A percentile compares a stretch with the other conserved stretches of the same genome.
phyloP scores from a whole-genome alignment of 164 flowering plant species.

The Kingdonia uniflora region DNA sequence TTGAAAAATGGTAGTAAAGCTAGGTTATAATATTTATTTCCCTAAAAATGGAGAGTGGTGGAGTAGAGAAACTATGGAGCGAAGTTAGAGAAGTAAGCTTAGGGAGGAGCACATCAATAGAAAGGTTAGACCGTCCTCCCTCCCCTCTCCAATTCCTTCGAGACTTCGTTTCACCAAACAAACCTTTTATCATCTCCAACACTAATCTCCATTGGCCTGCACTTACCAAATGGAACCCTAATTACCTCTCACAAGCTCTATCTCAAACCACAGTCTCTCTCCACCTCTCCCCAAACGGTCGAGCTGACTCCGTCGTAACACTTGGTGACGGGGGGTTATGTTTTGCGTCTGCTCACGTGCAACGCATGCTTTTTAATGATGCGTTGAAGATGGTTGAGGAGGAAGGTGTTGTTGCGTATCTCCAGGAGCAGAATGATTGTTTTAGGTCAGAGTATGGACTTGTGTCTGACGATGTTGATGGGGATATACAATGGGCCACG shows the following conservation, averaged over 20 bases:
- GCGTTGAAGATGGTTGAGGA: conserved; percentile 19
- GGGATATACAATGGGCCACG: conserved; percentile 74
- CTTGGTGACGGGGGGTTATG: conserved; percentile 27
- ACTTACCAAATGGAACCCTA: conserved; percentile 30
- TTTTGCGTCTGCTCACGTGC: conserved; percentile 68
- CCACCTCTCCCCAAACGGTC: conserved; percentile 52
- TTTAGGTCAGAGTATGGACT: conserved; percentile 54
- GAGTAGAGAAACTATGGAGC: conserved; percentile 45
- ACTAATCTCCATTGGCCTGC: conserved; percentile 79
- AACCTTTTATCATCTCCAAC: conserved; percentile 78
- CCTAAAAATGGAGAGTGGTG: background rate
- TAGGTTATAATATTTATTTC: too few species aligned
- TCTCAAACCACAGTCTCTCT: conserved; percentile 30
- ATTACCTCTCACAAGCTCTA: conserved; percentile 37
- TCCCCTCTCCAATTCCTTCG: conserved; percentile 66
- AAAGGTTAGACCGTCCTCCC: conserved; percentile 51
- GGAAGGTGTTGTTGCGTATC: conserved; percentile 44
- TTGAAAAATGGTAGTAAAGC: too few species aligned
- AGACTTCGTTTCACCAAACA: conserved; percentile 58
- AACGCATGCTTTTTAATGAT: conserved; percentile 31
- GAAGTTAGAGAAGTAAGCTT: conserved; percentile 77
- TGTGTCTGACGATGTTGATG: conserved; percentile 48
- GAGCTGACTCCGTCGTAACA: conserved; percentile 43
- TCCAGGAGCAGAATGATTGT: conserved; percentile 91
- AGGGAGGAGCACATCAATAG: conserved; percentile 35